Evolutionary conservation across 78 protist species (phyloP).

Genomic region (Dictyostelium discoideum): dicty_2.7 NC_007088.5:78001-78500

Average conservation of each 20-base stretch:
- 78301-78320: constrained; percentile 72
- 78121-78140: not conserved
- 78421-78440: constrained; percentile 29
- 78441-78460: constrained; percentile 24
- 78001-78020: not conserved
- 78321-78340: constrained; percentile 48
- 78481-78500: constrained; percentile 61
- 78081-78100: not conserved
- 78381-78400: constrained; percentile 75
- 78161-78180: constrained; percentile 40
- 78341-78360: constrained; percentile 66
- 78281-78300: constrained; percentile 71
- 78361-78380: constrained; percentile 61
- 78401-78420: constrained; percentile 59
- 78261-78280: constrained; percentile 75
- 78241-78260: constrained; percentile 25
- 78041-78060: constrained; percentile 75
- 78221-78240: constrained; percentile 66
- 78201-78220: constrained; percentile 80
- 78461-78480: constrained; percentile 49
- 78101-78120: not conserved
- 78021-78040: constrained; percentile 22
- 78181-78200: constrained; percentile 63
- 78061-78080: not conserved
- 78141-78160: constrained; percentile 24